Percentiles rank a stretch among this genome's conserved stretches.
phyloP scores from a whole-genome alignment of 352 stramenopile species.

The Globisporangium nagaii region DNA sequence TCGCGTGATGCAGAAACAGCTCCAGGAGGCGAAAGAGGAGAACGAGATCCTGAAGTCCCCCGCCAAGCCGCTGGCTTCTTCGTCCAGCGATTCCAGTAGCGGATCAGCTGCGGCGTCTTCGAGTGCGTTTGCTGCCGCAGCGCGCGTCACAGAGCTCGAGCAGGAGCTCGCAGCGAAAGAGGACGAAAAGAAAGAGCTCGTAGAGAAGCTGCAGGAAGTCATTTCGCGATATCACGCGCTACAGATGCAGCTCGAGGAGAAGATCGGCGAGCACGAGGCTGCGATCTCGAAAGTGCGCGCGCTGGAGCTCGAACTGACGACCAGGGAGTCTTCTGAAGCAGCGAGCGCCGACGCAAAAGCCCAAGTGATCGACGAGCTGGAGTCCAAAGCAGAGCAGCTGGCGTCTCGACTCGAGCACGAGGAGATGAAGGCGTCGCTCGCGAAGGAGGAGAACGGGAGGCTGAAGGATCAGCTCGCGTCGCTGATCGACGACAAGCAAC shows the following conservation, averaged over 20 bases:
- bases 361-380: conserved; percentile 26
- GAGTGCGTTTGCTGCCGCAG: conserved; percentile 13
- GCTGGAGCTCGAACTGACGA: conserved; percentile 44
- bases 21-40: conserved; percentile 55
- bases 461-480: conserved; percentile 41
- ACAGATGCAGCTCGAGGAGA: conserved; percentile 43
- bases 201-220: conserved; percentile 47
- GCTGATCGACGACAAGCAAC: conserved; percentile 41
- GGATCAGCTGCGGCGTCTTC: conserved; percentile 1
- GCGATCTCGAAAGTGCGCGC: conserved; percentile 42
- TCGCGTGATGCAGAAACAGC: conserved; percentile 66
- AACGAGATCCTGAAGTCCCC: conserved; percentile 40
- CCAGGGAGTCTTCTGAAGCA: conserved; percentile 14
- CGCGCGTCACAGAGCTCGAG: conserved; percentile 24
- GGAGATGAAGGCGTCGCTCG: conserved; percentile 38
- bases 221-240: conserved; percentile 40
- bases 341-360: background rate
- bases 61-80: conserved; percentile 18
- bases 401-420: conserved; percentile 25
- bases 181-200: conserved; percentile 38
- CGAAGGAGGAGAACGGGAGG: conserved; percentile 51
- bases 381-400: conserved; percentile 22
- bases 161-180: conserved; percentile 34
- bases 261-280: conserved; percentile 40
- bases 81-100: background rate